phyloP scores from a whole-genome alignment of 345 rosid genomes.

The Rubroshorea leprosula region DNA sequence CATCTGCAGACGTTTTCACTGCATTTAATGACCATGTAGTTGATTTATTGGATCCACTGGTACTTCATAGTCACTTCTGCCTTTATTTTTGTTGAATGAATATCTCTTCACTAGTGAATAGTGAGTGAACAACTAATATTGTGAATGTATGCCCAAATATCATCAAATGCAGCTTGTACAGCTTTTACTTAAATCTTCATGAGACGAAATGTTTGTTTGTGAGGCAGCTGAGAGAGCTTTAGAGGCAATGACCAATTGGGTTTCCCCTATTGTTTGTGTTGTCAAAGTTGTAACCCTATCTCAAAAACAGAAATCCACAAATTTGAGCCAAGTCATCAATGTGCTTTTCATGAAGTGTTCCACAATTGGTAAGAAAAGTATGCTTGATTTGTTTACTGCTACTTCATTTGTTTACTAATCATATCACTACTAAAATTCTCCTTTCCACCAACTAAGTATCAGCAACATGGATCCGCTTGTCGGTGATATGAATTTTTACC shows the following conservation, averaged over 20 bases:
- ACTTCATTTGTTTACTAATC: background rate
- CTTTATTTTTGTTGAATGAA: constrained; percentile 6
- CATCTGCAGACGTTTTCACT: constrained; percentile 71
- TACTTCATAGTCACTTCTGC: constrained; percentile 18
- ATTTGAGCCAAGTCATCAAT: constrained; percentile 87
- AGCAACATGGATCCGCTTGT: too few species aligned
- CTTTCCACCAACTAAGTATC: too few species aligned
- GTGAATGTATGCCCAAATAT: constrained; percentile 14
- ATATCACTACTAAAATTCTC: too few species aligned
- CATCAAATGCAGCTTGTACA: constrained; percentile 62
- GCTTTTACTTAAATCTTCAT: constrained; percentile 91
- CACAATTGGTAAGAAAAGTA: constrained; percentile 53
- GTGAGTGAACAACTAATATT: constrained; percentile 5
- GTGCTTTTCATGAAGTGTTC: constrained; percentile 80
- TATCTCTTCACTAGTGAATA: background rate
- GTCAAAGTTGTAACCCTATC: constrained; percentile 77
- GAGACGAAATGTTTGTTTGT: constrained; percentile 92
- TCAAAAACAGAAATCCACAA: constrained; percentile 81
- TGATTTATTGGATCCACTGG: constrained; percentile 78
- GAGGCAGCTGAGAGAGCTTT: constrained; percentile 95
- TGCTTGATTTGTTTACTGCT: background rate
- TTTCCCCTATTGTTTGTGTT: constrained; percentile 59
- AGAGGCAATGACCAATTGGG: constrained; percentile 59
- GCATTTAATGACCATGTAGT: constrained; percentile 62
- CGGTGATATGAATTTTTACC: too few species aligned